Percentiles rank a stretch among this genome's conserved stretches.
phyloP scores from a whole-genome alignment of 2,329 filamentous ascomycete genomes.

The Trichophyton rubrum region DNA sequence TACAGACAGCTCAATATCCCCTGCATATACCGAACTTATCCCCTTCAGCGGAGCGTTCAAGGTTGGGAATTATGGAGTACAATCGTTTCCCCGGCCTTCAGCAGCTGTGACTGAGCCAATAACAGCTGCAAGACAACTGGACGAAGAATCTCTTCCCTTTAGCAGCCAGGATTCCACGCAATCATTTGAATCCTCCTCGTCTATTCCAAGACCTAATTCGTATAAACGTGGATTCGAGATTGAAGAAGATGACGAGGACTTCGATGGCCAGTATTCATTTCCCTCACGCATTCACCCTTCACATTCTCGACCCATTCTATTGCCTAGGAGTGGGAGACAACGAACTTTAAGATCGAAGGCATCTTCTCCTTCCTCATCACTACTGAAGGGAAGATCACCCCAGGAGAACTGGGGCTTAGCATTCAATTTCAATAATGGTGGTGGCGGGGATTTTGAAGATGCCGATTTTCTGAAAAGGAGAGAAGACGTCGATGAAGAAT shows the following conservation, averaged over 20 bases:
- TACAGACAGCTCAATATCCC: slow-evolving; percentile 13
- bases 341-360: slow-evolving; percentile 11
- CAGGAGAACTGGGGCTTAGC: slow-evolving; percentile 11
- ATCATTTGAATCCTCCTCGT: slow-evolving; percentile 14
- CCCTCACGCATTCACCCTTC: slow-evolving; percentile 1
- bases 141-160: slow-evolving; percentile 29
- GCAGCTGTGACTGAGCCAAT: slow-evolving; percentile 17
- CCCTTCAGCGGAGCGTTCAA: slow-evolving; percentile 75
- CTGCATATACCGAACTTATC: slow-evolving; percentile 47
- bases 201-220: slow-evolving; percentile 25
- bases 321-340: slow-evolving; percentile 21
- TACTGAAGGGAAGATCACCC: slow-evolving; percentile 10
- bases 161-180: slow-evolving; percentile 28
- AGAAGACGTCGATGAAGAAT: slow-evolving; percentile 29
- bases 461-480: slow-evolving; percentile 32
- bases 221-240: slow-evolving; percentile 24
- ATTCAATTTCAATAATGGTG: slow-evolving; percentile 11
- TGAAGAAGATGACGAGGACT: slow-evolving; percentile 25
- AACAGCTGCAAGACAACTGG: slow-evolving; percentile 22
- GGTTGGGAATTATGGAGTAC: slow-evolving; percentile 54
- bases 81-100: slow-evolving; percentile 35
- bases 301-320: slow-evolving; percentile 21
- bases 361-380: slow-evolving; percentile 12
- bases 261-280: slow-evolving; percentile 20
- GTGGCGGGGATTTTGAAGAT: slow-evolving; percentile 32